Evolutionary conservation across 805 yeast genomes (phyloP), one percentile per base, ranked within the genome.

Genomic region (Candida taoyuanica): DNA sequence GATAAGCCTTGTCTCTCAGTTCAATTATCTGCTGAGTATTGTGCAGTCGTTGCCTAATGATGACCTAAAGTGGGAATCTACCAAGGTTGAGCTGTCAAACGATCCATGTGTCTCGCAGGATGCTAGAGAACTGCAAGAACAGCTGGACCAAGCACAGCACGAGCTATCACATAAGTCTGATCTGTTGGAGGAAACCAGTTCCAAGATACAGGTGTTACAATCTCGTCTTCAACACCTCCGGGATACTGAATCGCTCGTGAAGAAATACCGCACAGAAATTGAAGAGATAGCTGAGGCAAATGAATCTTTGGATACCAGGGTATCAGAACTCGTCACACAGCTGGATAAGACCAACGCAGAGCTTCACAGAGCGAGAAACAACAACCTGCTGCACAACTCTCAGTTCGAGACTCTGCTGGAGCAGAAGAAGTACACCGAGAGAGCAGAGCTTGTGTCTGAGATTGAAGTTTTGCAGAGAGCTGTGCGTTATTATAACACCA

Each of bases 201-300:
- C 75, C 38, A 74, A 71, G 44, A 60, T 75, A 8, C 57, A 63
- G 7, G 60, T 74, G 2, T 50, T 76, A 26, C 70, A 73, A 43
- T 60, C 64, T 5, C 73, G 71, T 44, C 54, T 75, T 48, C 47
- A 46, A 13, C 56, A 64, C 4, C 51, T 64, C 5, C 53, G 57
- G 27, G 48, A 49, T 0, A 59, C 61, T 14, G 67, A 64, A 23
- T 12, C 33, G 2, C 34, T 49, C 11, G 30, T 67, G 18, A 40
- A 44, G 7, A 48, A 45, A 8, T 37, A 61, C 31, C 57, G 56
- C 18, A 23, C 29, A 1, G 47, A 56, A 15, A 55, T 57, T 21
- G 49, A 46, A 6, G 17, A 20, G 1, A 24, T 56, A 5, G 28
- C 34, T 12, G 16, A n/a, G 2, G 42, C 43, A 15, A 49, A 53